Evolutionary conservation across 116 monocot genomes (phyloP).

Genomic region (Phalaenopsis hybrid): DNA sequence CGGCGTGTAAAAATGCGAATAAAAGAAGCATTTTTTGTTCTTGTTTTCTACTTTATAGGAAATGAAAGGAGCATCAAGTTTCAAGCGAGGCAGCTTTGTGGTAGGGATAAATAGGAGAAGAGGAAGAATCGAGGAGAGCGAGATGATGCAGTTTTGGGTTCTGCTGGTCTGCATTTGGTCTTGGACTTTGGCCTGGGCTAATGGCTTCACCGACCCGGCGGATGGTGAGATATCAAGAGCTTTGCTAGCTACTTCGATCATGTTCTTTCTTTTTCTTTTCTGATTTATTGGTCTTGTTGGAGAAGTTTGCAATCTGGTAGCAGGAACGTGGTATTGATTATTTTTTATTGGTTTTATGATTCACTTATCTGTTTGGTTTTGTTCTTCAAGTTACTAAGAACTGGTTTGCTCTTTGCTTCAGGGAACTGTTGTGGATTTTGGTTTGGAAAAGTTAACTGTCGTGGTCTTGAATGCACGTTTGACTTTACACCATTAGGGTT

Average conservation of each 20-base stretch:
- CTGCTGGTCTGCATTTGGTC: slow-evolving; percentile 22
- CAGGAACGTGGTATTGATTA: neutral
- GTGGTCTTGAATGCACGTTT: neutral
- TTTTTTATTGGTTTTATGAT: neutral
- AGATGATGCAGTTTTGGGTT: slow-evolving; percentile 23
- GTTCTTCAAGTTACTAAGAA: neutral
- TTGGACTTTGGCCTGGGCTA: slow-evolving; percentile 14
- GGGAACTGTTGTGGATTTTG: too few species aligned
- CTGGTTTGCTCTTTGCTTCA: neutral
- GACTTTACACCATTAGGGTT: neutral
- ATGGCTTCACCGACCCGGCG: slow-evolving; percentile 26
- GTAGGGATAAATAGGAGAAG: neutral
- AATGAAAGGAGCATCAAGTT: neutral
- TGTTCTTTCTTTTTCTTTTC: neutral
- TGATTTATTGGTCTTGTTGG: neutral
- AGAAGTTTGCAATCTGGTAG: neutral
- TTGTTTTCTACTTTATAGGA: neutral
- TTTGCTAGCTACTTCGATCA: neutral
- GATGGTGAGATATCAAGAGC: slow-evolving; percentile 26
- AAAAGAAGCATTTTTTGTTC: neutral
- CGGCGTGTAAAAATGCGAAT: neutral
- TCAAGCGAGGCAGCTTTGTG: too few species aligned
- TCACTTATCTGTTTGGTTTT: neutral
- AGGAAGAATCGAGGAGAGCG: neutral
- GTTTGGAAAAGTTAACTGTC: neutral